A percentile compares a stretch with the other conserved stretches of the same genome.
Conservation (phyloP, 257 asterid species). For the Plantago elongata region DNA sequence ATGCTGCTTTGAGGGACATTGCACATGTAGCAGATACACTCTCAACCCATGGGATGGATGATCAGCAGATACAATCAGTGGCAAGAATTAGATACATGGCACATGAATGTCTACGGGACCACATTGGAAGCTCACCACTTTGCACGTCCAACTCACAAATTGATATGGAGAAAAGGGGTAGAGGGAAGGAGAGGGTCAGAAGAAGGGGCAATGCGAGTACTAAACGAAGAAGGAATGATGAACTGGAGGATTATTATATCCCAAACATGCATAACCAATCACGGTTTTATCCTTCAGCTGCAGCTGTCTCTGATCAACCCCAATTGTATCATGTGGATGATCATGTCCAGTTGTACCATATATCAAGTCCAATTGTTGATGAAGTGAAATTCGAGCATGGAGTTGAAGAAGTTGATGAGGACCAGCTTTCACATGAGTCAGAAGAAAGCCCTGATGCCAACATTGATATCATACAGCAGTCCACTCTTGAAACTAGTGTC, state of each 20-base stretch:
- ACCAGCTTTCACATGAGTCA: conserved; percentile 38
- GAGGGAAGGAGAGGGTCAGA: conserved; percentile 87
- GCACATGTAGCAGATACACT: conserved; percentile 67
- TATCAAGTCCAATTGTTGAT: conserved; percentile 32
- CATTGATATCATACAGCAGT: conserved; percentile 36
- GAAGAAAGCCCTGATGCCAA: conserved; percentile 34
- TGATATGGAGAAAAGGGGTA: conserved; percentile 45
- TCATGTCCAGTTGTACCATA: conserved; percentile 35
- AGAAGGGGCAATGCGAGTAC: conserved; percentile 45
- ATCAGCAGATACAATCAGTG: conserved; percentile 64
- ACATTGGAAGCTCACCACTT: conserved; percentile 36
- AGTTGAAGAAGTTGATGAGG: conserved; percentile 49
- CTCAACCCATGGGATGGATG: conserved; percentile 84
- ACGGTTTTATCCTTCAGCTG: conserved; percentile 34
- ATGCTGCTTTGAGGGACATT: conserved; percentile 73
- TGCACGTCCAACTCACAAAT: conserved; percentile 36
- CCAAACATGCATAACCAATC: conserved; percentile 28
- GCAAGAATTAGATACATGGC: conserved; percentile 62
- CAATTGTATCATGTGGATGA: conserved; percentile 34
- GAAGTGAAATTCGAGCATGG: conserved; percentile 31
- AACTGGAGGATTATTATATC: conserved; percentile 43
- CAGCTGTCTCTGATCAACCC: conserved; percentile 24
- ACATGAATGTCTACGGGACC: conserved; percentile 78
- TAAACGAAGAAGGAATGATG: conserved; percentile 79
- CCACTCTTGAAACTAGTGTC: conserved; percentile 43